Conservation (phyloP, 2,329 filamentous ascomycete species). For the Scopulariopsis brevicaulis region DNA sequence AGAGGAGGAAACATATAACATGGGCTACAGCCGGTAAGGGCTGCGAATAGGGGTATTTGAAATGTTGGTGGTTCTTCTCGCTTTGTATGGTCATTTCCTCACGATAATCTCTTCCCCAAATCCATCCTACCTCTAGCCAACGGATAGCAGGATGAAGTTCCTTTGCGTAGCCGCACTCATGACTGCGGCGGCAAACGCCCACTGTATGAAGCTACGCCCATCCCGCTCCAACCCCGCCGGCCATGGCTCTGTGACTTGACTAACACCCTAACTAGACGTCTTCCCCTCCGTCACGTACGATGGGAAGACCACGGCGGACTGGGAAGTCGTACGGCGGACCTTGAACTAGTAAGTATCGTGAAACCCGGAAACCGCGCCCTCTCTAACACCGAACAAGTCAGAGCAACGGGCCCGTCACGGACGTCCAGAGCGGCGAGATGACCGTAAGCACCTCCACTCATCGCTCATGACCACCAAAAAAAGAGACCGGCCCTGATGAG, state of each 20-base stretch:
- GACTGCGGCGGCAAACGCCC: conserved; percentile 17
- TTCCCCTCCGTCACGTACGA: conserved; percentile 26
- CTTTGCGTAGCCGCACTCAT: background rate
- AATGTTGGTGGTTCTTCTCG: background rate
- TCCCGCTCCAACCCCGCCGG: background rate
- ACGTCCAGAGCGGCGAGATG: conserved; percentile 33
- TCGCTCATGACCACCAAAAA: background rate
- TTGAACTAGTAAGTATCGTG: conserved; percentile 22
- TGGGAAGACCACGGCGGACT: conserved; percentile 22
- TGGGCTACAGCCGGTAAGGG: background rate
- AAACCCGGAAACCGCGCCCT: background rate
- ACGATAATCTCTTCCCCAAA: background rate
- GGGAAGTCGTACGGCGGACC: conserved; percentile 34
- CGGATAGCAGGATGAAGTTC: background rate
- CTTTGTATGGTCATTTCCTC: background rate
- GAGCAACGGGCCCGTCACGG: conserved; percentile 34
- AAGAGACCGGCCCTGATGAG: no score
- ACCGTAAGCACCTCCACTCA: conserved; percentile 12
- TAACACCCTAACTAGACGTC: conserved; percentile 18
- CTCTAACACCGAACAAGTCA: conserved; percentile 15
- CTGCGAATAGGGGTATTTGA: background rate
- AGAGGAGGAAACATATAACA: background rate
- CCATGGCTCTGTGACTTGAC: background rate
- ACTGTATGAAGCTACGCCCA: conserved; percentile 18
- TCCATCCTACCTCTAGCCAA: background rate